phyloP scores from a whole-genome alignment of 495 filamentous ascomycete species.

The Aspergillus biplanus region DNA sequence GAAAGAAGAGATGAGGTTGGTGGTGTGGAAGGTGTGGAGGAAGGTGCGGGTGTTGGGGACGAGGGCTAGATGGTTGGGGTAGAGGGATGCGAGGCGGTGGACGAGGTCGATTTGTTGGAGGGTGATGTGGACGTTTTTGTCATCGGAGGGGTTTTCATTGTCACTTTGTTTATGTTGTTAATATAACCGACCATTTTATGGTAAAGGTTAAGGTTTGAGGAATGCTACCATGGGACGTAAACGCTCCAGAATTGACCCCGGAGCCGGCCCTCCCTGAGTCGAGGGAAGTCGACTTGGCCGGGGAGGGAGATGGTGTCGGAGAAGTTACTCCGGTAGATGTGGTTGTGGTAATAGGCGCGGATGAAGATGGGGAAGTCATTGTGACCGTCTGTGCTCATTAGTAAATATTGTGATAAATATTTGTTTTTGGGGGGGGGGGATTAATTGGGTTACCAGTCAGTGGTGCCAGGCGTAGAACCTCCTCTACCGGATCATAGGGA shows the following conservation, averaged over 20 bases:
- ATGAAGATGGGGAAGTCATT: constrained; percentile 83
- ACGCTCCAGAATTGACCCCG: constrained; percentile 90
- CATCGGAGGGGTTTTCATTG: constrained; percentile 4
- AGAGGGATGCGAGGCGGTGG: constrained; percentile 16
- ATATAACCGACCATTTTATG: constrained; percentile 16
- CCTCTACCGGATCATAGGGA: constrained; percentile 12
- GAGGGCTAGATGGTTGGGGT: constrained; percentile 10
- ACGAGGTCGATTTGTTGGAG: constrained; percentile 21
- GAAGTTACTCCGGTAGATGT: constrained; percentile 62
- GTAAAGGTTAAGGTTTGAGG: constrained; percentile 58
- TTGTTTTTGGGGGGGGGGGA: not conserved
- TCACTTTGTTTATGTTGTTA: not conserved
- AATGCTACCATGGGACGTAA: constrained; percentile 65
- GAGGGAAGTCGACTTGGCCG: constrained; percentile 83
- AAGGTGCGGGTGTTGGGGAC: constrained; percentile 12
- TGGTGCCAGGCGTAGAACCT: constrained; percentile 16
- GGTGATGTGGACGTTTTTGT: constrained; percentile 16
- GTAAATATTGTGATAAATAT: constrained; percentile 11
- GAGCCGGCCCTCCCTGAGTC: constrained; percentile 52
- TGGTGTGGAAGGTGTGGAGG: constrained; percentile 13
- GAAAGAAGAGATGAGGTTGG: constrained; percentile 61
- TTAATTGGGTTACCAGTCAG: constrained; percentile 13
- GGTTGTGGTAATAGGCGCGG: constrained; percentile 68
- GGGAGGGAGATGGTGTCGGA: constrained; percentile 66
- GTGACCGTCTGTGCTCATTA: constrained; percentile 75